A percentile compares a stretch with the other conserved stretches of the same genome.
Conservation (phyloP, 495 filamentous ascomycete genomes). For the Endocarpon pusillum region DNA sequence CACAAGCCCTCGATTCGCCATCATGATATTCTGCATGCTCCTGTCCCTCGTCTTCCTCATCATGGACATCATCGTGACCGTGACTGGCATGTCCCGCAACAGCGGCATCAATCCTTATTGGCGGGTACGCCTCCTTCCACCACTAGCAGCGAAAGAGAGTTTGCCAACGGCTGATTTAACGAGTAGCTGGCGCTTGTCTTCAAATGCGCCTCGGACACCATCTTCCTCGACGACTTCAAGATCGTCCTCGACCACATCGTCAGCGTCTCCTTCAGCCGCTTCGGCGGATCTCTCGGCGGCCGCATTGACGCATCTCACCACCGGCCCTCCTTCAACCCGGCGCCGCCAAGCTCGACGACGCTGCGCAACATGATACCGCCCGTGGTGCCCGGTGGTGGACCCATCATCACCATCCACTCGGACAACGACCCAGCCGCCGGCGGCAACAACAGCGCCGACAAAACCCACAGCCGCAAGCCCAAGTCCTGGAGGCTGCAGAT, state of each 20-base stretch:
- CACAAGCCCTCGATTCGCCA: not conserved
- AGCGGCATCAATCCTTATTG: conserved; percentile 1
- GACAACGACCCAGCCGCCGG: too few species aligned
- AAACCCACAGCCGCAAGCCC: too few species aligned
- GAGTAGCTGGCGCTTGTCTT: conserved; percentile 33
- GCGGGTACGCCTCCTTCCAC: conserved; percentile 1
- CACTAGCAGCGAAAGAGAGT: conserved; percentile 1
- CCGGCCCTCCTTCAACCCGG: too few species aligned
- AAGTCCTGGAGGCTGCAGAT: too few species aligned
- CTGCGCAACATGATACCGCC: too few species aligned
- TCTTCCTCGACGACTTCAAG: conserved; percentile 47
- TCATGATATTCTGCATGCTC: conserved; percentile 1
- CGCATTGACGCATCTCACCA: not conserved
- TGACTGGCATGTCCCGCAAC: not conserved
- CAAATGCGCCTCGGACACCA: conserved; percentile 41
- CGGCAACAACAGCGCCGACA: too few species aligned
- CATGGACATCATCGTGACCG: conserved; percentile 1
- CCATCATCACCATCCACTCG: too few species aligned
- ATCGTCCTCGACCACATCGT: conserved; percentile 28
- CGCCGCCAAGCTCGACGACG: too few species aligned
- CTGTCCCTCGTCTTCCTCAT: conserved; percentile 1
- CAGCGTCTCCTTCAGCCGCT: not conserved
- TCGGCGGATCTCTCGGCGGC: not conserved
- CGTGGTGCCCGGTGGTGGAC: too few species aligned
- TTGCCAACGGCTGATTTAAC: not conserved